phyloP scores from a whole-genome alignment of 441 rosid genomes.

The Eruca vesicaria region DNA sequence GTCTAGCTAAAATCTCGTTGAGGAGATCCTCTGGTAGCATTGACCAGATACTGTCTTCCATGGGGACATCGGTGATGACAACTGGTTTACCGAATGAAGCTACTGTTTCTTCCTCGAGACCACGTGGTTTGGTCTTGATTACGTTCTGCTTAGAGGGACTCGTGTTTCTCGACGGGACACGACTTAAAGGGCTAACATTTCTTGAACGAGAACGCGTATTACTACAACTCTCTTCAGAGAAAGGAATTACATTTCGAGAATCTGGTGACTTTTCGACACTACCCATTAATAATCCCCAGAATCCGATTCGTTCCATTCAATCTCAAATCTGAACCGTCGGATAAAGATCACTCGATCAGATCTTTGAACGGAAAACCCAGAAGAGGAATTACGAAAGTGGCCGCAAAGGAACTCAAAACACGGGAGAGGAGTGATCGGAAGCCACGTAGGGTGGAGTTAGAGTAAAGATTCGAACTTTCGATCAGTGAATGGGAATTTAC shows the following conservation, averaged over 20 bases:
- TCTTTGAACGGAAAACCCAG: not conserved
- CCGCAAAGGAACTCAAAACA: slow-evolving; percentile 27
- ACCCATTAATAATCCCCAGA: slow-evolving; percentile 40
- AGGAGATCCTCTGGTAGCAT: slow-evolving; percentile 94
- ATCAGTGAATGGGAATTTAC: slow-evolving; percentile 13
- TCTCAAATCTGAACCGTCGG: slow-evolving; percentile 10
- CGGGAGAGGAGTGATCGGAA: slow-evolving; percentile 12
- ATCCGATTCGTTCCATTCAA: slow-evolving; percentile 33
- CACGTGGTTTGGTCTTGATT: slow-evolving; percentile 87
- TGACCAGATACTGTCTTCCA: slow-evolving; percentile 94
- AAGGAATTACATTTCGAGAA: slow-evolving; percentile 14
- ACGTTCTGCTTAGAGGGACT: slow-evolving; percentile 87
- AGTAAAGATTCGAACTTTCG: slow-evolving; percentile 30
- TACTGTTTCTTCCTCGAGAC: slow-evolving; percentile 84
- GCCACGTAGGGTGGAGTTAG: slow-evolving; percentile 33
- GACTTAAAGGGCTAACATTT: slow-evolving; percentile 60
- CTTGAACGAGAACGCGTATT: slow-evolving; percentile 42
- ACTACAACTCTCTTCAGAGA: slow-evolving; percentile 37
- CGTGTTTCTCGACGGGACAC: slow-evolving; percentile 72
- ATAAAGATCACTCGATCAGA: slow-evolving; percentile 8
- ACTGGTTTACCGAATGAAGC: slow-evolving; percentile 77
- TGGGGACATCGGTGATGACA: slow-evolving; percentile 70
- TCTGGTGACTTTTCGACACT: slow-evolving; percentile 31
- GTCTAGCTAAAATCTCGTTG: slow-evolving; percentile 83
- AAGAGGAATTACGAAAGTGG: not conserved